Conservation (phyloP, 2,329 filamentous ascomycete species). For the Pseudocercospora fuligena region DNA sequence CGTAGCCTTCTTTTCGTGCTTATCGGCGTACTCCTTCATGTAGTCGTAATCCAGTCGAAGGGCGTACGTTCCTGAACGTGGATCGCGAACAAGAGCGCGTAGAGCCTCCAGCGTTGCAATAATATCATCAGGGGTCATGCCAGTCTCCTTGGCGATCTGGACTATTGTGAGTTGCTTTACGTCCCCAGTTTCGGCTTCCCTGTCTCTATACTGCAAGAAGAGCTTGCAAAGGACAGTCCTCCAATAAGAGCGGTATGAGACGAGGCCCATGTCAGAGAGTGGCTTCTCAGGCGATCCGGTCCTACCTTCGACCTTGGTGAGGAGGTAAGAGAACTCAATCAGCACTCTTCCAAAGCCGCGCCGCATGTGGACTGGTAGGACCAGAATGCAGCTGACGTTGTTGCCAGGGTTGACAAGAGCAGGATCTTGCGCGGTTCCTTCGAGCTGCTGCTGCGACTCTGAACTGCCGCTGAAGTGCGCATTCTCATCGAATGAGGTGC, state of each 20-base stretch:
- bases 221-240: constrained; percentile 85
- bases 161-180: constrained; percentile 54
- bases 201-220: constrained; percentile 66
- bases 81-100: constrained; percentile 86
- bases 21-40: constrained; percentile 83
- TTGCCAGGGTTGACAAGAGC: constrained; percentile 58
- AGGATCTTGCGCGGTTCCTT: constrained; percentile 35
- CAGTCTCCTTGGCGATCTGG: constrained; percentile 82
- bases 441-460: constrained; percentile 23
- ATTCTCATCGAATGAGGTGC: constrained; percentile 36
- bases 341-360: constrained; percentile 96
- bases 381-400: constrained; percentile 96
- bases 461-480: constrained; percentile 26
- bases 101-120: constrained; percentile 91
- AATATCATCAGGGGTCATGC: constrained; percentile 95
- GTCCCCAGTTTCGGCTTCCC: constrained; percentile 30
- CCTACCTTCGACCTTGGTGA: constrained; percentile 90
- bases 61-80: constrained; percentile 84
- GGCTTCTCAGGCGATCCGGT: constrained; percentile 97
- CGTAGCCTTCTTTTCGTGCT: constrained; percentile 88
- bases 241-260: constrained; percentile 98
- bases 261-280: constrained; percentile 94
- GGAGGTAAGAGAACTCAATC: constrained; percentile 97
- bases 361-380: constrained; percentile 92
- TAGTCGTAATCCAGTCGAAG: constrained; percentile 85